Base-by-base conservation (phyloP, 2,329 filamentous ascomycete genomes). In the Fusarium tupiense region DNA sequence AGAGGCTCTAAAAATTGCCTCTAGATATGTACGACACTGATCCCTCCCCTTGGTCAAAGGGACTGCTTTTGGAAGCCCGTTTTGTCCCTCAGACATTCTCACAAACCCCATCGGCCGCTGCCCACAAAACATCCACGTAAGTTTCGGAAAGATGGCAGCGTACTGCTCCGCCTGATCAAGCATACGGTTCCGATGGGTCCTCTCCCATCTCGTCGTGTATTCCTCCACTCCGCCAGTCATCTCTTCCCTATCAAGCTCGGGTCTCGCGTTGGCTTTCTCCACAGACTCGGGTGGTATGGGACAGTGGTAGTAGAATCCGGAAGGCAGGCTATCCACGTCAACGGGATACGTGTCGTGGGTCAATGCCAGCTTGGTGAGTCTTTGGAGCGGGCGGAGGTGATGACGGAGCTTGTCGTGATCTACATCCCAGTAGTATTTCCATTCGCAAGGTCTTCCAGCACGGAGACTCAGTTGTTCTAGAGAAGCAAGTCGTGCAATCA, bases 141-240 rank as follows among this genome's bases (percentile, higher is more conserved):
- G 38, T 8, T 29, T 24, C 11, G 74, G 73, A 1, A 77, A 38
- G 12, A 73, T 35, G 3, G 8, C 10, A 7, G 61, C 72, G 29
- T 76, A 75, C 20, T 13, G 24, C 40, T 73, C 67, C 3, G 57
- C 72, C 2, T 75, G 41, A 12, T n/a, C 17, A 19, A 75, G 67
- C 72, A 76, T 76, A n/a, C 63, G 72, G 8, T 75, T 76, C 19
- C 72, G 46, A 62, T 76, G 74, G 0, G 22, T 61, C 16, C 53
- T 69, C 33, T 71, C 67, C 67, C 64, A 29, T 44, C 10, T 24
- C 41, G n/a, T 43, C n/a, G 24, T 11, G 41, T 10, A 6, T 43
- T 43, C 41, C 33, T 35, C 33, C 33, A 35, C 33, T 35, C 33
- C 33, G 33, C 16, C 33, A 35, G 33, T 35, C 2, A 35, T 16